A percentile compares a stretch with the other conserved stretches of the same genome.
Evolutionary conservation across 176 grass and related monocot genomes (phyloP).

Genomic region (Cenchrus fungigraminus): DNA sequence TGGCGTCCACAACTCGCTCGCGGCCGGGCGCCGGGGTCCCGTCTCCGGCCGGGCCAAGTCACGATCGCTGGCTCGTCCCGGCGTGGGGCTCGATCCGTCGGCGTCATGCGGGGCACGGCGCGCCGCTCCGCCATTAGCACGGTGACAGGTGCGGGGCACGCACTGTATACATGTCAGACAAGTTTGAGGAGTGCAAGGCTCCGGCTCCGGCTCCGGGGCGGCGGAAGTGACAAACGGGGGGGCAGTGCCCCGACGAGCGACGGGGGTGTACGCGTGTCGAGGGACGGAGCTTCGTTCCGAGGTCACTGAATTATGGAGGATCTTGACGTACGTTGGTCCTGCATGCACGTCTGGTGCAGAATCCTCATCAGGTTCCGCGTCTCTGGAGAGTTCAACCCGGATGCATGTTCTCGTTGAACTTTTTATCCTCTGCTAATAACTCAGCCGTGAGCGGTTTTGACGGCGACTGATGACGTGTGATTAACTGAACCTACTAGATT

Average conservation of each 20-base stretch:
- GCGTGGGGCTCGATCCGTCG: neutral
- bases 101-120: neutral
- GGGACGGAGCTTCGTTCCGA: too few species aligned
- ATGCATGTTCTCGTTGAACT: neutral
- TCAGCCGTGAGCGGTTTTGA: neutral
- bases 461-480: neutral
- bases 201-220: neutral
- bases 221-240: slow-evolving; percentile 21
- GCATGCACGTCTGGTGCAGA: neutral
- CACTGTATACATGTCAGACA: neutral
- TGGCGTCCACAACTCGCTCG: too few species aligned
- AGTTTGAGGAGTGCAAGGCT: slow-evolving; percentile 29
- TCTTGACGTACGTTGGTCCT: neutral
- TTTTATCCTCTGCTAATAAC: neutral
- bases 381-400: neutral
- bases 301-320: too few species aligned
- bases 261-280: slow-evolving; percentile 4
- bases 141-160: neutral
- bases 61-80: slow-evolving; percentile 6
- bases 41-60: neutral
- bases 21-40: neutral
- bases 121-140: neutral
- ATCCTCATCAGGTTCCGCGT: neutral
- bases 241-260: slow-evolving; percentile 17
- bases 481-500: neutral